phyloP scores from a whole-genome alignment of 2,329 filamentous ascomycete genomes.

The Colletotrichum chrysophilum region DNA sequence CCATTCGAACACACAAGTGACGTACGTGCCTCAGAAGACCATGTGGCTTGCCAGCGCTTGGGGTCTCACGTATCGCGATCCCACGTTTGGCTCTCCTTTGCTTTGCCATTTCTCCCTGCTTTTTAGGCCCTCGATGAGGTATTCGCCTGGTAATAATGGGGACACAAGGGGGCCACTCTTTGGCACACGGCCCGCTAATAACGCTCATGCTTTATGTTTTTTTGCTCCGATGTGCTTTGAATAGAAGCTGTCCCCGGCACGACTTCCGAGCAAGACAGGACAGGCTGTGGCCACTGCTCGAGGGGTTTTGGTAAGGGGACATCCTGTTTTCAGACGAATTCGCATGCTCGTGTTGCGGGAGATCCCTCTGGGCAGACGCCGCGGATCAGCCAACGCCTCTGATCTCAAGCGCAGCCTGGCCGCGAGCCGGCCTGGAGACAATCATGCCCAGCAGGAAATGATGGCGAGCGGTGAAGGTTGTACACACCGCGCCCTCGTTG shows the following conservation, averaged over 20 bases:
- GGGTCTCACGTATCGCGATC: slow-evolving; percentile 10
- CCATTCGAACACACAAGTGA: slow-evolving; percentile 9
- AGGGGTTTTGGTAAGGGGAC: not conserved
- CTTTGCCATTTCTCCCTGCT: not conserved
- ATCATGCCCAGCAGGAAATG: not conserved
- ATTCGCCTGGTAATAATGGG: not conserved
- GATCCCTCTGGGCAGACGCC: not conserved
- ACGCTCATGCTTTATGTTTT: not conserved
- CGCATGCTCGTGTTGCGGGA: slow-evolving; percentile 1
- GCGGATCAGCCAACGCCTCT: not conserved
- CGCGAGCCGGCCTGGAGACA: not conserved
- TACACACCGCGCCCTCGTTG: not conserved
- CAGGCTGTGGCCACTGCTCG: not conserved
- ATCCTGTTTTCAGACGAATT: not conserved
- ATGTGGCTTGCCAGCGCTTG: slow-evolving; percentile 1
- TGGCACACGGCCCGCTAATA: not conserved
- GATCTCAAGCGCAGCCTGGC: not conserved
- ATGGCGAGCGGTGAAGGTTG: not conserved
- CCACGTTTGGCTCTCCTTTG: not conserved
- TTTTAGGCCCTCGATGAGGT: not conserved
- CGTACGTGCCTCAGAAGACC: slow-evolving; percentile 11
- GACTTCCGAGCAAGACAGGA: not conserved
- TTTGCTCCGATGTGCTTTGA: slow-evolving; percentile 1
- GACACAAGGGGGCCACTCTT: not conserved
- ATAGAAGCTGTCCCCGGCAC: not conserved